A percentile compares a stretch with the other conserved stretches of the same genome.
These are phyloP conservation scores for Cutaneotrichosporon mucoides DNA, from an alignment of 1,284 basidiomycete genomes.

Conservation along the genomic window DNA sequence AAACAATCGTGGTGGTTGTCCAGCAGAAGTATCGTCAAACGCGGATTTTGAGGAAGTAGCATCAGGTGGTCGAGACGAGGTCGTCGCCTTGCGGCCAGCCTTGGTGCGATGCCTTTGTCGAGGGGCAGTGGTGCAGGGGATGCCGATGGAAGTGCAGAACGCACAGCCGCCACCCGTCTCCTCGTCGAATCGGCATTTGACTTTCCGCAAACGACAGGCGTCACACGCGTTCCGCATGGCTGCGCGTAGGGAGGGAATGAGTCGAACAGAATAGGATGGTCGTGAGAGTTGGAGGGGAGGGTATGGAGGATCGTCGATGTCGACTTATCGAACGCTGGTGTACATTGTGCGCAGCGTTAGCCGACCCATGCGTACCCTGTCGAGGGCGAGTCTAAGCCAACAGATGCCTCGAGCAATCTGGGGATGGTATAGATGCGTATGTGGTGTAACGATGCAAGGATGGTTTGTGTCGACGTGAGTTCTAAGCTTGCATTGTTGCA, in stretches of 20 bases:
- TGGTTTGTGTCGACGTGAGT: too few species aligned
- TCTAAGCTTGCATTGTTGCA: too few species aligned
- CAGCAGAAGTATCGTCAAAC: background rate
- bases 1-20: background rate
- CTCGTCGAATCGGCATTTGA: slow-evolving; percentile 4
- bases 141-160: slow-evolving; percentile 12
- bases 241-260: background rate
- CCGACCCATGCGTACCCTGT: too few species aligned
- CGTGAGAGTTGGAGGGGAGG: background rate
- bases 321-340: too few species aligned
- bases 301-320: background rate
- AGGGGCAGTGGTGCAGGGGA: slow-evolving; percentile 1
- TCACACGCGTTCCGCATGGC: slow-evolving; percentile 7
- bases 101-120: slow-evolving; percentile 9
- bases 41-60: background rate
- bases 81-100: background rate
- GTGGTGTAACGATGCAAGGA: too few species aligned
- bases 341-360: too few species aligned
- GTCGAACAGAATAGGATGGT: background rate
- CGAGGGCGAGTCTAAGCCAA: too few species aligned
- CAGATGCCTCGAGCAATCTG: too few species aligned
- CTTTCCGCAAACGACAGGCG: slow-evolving; percentile 10
- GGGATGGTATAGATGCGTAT: too few species aligned
- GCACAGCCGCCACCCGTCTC: background rate
- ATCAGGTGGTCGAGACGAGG: background rate